These are phyloP conservation scores for Secale cereale DNA, from an alignment of 176 grass and related monocot genomes.

Conservation along the genomic window DNA sequence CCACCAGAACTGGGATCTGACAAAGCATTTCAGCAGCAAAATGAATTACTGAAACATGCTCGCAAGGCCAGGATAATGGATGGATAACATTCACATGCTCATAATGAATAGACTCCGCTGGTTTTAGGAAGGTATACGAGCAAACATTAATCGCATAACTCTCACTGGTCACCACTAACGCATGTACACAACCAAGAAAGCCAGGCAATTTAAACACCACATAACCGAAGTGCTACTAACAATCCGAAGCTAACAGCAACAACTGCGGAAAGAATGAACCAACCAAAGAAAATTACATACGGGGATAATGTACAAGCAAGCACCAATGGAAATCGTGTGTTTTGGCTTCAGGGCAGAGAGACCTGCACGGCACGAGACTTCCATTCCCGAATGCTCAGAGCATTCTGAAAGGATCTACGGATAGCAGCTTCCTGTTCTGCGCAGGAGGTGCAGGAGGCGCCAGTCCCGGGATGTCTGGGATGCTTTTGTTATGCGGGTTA, in stretches of 20 bases:
- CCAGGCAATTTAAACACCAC: not conserved
- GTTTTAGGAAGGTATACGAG: not conserved
- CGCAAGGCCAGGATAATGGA: too few relatives aligned
- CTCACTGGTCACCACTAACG: conserved; percentile 21
- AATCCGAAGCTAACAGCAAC: conserved; percentile 28
- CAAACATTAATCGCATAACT: not conserved
- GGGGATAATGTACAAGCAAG: conserved; percentile 56
- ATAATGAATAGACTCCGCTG: not conserved
- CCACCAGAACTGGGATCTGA: too few relatives aligned
- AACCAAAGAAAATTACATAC: not conserved
- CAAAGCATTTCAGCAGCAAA: too few relatives aligned
- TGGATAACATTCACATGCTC: not conserved
- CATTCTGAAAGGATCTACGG: conserved; percentile 35
- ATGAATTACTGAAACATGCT: too few relatives aligned
- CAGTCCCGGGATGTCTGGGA: conserved; percentile 85
- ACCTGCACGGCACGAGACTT: not conserved
- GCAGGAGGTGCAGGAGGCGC: conserved; percentile 94
- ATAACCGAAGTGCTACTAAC: not conserved
- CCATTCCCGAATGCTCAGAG: conserved; percentile 29
- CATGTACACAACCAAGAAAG: conserved; percentile 40
- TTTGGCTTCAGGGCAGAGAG: not conserved
- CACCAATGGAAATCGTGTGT: conserved; percentile 40
- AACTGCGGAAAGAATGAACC: conserved; percentile 31
- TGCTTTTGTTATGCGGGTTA: conserved; percentile 84
- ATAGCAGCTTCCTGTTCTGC: conserved; percentile 75